Evolutionary conservation across 2,329 filamentous ascomycete species (phyloP), one percentile per base, ranked within the genome.

Genomic region (Reticulascus tulasneorum): DNA sequence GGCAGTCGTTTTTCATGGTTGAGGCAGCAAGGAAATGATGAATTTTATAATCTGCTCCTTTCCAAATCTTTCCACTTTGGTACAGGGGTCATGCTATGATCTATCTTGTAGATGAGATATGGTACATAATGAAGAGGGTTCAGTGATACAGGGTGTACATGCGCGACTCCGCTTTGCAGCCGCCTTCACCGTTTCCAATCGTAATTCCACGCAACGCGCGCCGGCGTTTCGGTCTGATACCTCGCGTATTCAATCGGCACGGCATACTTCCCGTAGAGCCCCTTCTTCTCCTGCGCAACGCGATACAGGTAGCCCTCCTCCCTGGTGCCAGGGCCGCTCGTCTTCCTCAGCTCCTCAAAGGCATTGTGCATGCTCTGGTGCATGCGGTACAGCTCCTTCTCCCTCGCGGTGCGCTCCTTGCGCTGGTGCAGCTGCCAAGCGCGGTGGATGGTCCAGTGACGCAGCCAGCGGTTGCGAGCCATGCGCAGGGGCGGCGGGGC

Each of bases 391-490:
- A 96, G 74, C 59, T 90, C 86, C 36, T 73, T 66, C 56, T 86
- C 74, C 33, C 79, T 73, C 23, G 69, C 65, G 46, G 75, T 69
- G 31, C 81, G 80, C 52, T 81, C 74, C 57, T 85, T 77, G 49
- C 82, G 75, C 52, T 82, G 80, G 65, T 84, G 84, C 20, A 97
- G 73, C 53, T 86, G 75, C 88, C 90, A 97, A 16, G 91, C 91
- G 51, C 93, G 89, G 71, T 97, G 90, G 63, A 98, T 97, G 33
- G 93, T 97, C 93, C 93, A 98, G 73, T 98, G 93, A 29, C 93
- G 86, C 47, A 98, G 80, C 63, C 81, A 77, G 38, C 93, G 82
- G 62, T 84, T 85, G 51, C 91, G 88, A 25, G 80, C 88, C 76
- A 97, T 90, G 52, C 88, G 84, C 47, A 98, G 77, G 1, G 93